Percentiles rank a stretch among this genome's conserved stretches.
Evolutionary conservation across 805 yeast species (phyloP).

Genomic region (Starmerella apicola): DNA sequence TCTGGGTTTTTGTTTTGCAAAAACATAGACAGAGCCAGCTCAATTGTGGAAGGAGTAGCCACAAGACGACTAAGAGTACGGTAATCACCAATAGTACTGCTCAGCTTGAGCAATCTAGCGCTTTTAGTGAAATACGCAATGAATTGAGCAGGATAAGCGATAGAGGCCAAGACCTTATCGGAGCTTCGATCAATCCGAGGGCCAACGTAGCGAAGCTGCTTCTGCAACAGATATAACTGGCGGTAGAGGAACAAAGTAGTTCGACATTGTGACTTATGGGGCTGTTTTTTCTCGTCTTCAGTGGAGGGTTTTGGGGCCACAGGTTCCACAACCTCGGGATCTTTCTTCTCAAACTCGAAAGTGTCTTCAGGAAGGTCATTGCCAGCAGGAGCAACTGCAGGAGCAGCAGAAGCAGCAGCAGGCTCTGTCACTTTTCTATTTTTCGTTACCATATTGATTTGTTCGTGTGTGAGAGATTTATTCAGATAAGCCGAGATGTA

Average conservation of each 20-base stretch:
- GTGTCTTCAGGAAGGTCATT: too few species aligned
- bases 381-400: too few species aligned
- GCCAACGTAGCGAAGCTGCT: constrained; percentile 4
- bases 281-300: too few species aligned
- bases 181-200: constrained; percentile 13
- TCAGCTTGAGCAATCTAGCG: constrained; percentile 9
- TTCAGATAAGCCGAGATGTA: too few species aligned
- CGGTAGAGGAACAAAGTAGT: constrained; percentile 10
- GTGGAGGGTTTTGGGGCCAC: too few species aligned
- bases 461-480: too few species aligned
- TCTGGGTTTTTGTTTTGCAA: constrained; percentile 25
- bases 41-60: constrained; percentile 27
- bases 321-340: too few species aligned
- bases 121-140: constrained; percentile 5
- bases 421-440: too few species aligned
- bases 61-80: constrained; percentile 31
- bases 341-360: too few species aligned
- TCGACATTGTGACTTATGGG: too few species aligned
- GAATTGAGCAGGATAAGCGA: constrained; percentile 24
- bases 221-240: constrained; percentile 10
- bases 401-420: too few species aligned
- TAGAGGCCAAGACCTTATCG: constrained; percentile 22
- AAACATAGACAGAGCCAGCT: constrained; percentile 28
- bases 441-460: too few species aligned
- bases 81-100: constrained; percentile 18